Evolutionary conservation across 352 stramenopile genomes (phyloP).

Genomic region (Globisporangium iwayamae): DNA sequence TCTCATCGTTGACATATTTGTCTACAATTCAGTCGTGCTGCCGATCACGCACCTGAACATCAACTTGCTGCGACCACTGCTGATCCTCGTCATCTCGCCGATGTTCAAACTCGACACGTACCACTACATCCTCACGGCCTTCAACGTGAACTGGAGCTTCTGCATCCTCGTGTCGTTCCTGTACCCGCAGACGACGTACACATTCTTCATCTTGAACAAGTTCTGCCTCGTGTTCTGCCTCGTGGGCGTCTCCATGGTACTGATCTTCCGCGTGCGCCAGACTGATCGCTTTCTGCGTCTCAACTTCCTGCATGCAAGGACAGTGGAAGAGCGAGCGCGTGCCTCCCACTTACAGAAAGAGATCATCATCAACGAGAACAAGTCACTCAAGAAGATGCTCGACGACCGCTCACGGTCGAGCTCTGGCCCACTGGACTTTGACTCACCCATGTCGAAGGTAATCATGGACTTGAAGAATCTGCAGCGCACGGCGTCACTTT

Average conservation of each 20-base stretch:
- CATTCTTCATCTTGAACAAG: conserved; percentile 69
- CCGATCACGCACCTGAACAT: conserved; percentile 67
- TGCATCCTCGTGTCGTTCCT: conserved; percentile 55
- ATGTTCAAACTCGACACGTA: conserved; percentile 76
- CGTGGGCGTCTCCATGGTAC: conserved; percentile 43
- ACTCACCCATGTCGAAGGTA: conserved; percentile 79
- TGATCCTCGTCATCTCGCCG: conserved; percentile 57
- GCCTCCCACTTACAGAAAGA: conserved; percentile 71
- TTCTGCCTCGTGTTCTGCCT: conserved; percentile 69
- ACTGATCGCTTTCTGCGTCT: conserved; percentile 70
- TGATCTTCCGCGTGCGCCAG: conserved; percentile 66
- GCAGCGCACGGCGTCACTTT: conserved; percentile 53
- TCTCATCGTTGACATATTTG: neutral
- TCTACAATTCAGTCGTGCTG: conserved; percentile 35
- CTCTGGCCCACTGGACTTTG: conserved; percentile 54
- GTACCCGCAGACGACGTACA: conserved; percentile 54
- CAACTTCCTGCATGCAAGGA: conserved; percentile 74
- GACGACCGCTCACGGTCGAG: conserved; percentile 45
- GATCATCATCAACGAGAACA: conserved; percentile 84
- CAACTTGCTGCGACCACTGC: conserved; percentile 56
- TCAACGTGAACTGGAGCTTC: conserved; percentile 65
- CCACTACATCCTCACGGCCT: conserved; percentile 63
- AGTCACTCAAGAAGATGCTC: conserved; percentile 80
- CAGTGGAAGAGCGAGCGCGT: conserved; percentile 60
- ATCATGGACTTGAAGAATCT: conserved; percentile 74